A percentile compares a stretch with the other conserved stretches of the same genome.
These are phyloP conservation scores for Nymphaea thermarum DNA, from an alignment of 164 flowering plant species.

Conservation along the genomic window DNA sequence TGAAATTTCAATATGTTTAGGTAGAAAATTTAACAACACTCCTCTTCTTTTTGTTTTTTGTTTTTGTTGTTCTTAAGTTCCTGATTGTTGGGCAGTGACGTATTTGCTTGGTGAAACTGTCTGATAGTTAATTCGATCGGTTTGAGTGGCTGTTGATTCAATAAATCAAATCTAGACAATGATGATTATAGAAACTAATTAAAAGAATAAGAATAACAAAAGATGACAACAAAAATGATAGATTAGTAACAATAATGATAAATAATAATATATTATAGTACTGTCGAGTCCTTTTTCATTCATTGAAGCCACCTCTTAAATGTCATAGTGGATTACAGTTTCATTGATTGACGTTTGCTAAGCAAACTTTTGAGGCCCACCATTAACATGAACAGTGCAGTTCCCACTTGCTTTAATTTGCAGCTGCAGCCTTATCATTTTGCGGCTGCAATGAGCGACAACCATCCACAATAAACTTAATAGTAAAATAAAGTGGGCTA, in stretches of 20 bases:
- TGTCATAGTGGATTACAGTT: background rate
- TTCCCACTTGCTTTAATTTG: background rate
- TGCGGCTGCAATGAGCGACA: background rate
- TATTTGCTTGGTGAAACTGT: too few species aligned
- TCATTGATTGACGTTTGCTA: background rate
- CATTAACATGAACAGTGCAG: background rate
- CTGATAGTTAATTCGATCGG: too few species aligned
- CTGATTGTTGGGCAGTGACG: too few species aligned
- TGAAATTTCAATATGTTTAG: too few species aligned
- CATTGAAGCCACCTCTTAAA: background rate
- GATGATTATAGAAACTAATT: too few species aligned
- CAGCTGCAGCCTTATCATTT: background rate
- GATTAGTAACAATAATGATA: background rate
- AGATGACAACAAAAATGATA: background rate
- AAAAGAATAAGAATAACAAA: background rate
- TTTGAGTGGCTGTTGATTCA: too few species aligned
- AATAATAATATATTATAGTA: too few species aligned
- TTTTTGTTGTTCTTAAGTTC: too few species aligned
- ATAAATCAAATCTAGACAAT: too few species aligned
- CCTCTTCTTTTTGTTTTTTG: too few species aligned
- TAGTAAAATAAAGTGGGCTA: background rate
- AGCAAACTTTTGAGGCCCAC: background rate
- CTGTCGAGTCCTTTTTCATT: too few species aligned
- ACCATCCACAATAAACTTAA: background rate
- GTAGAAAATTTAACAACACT: too few species aligned